Base-by-base conservation (phyloP, 176 grass and related monocot species). In the Bolboschoenus planiculmis region DNA sequence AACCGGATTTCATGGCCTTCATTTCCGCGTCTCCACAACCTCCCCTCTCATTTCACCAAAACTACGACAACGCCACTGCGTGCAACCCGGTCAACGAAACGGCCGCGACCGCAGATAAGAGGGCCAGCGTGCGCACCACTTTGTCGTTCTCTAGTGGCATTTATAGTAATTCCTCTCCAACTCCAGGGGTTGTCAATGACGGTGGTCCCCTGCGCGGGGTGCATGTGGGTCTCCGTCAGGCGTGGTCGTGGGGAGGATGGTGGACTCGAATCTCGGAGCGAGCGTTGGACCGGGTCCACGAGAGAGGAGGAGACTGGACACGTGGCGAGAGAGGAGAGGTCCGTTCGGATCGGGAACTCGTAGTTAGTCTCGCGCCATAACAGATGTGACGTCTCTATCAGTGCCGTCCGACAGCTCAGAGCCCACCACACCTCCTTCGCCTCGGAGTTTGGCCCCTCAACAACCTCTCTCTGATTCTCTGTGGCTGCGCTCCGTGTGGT, bases 301-400 rank as follows among this genome's bases (percentile, higher is more conserved):
- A 3, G n/a, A 34, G 11, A 8, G 50, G 50, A 0, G 8, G 1
- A 44, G 7, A 40, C 2, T n/a, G 0, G 83, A 80, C 40, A 85
- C 72, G 57, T 85, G 84, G 58, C 74, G 21, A 4, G 5, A 39
- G 14, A 26, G 0, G 23, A 79, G 43, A 71, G 73, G 75, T 55
- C 1, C 15, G 43, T 62, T 31, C 1, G 30, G 84, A 80, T 85
- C 84, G 37, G 57, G 34, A 85, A 80, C 72, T 85, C 72, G 11
- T 10, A 79, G 64, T 74, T 18, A 64, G 64, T 74, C 29, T 62
- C 11, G 76, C 10, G 23, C 50, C 35, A 36, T 54, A 26, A 56
- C 57, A 43, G 87, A 88, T 63, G 87, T 88, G 87, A 85, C 83
- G 87, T 88, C 76, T 74, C 81, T 40, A 80, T 88, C 71, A 70